Conservation (phyloP, 805 yeast genomes). For the Sugiyamaella americana region DNA sequence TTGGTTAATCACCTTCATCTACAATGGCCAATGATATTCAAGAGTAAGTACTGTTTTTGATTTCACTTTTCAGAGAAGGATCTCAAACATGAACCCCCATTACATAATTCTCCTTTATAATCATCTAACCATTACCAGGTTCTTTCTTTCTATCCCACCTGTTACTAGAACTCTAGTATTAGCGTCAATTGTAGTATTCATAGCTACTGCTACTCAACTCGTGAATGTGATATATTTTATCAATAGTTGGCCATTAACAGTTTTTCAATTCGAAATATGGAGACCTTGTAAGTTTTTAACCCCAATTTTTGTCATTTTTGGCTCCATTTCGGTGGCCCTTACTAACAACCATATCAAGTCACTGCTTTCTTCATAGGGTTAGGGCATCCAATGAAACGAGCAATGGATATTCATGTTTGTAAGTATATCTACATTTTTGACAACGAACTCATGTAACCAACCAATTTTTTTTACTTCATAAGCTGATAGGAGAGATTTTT, state of each 20-base stretch:
- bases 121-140: constrained; percentile 1
- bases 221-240: constrained; percentile 4
- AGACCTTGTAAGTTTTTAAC: constrained; percentile 19
- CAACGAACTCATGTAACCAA: not conserved
- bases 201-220: constrained; percentile 9
- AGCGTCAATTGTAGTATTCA: constrained; percentile 10
- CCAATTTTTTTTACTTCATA: not conserved
- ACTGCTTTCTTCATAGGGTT: constrained; percentile 19
- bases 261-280: constrained; percentile 19
- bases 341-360: constrained; percentile 11
- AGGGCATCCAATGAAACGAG: constrained; percentile 18
- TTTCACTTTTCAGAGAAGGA: too few relatives aligned
- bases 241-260: constrained; percentile 17
- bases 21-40: too few relatives aligned
- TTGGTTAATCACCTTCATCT: too few relatives aligned
- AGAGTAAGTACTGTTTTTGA: too few relatives aligned
- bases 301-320: not conserved
- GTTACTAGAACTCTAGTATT: constrained; percentile 21
- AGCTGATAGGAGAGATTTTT: too few relatives aligned
- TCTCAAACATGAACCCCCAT: too few relatives aligned
- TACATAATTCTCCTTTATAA: not conserved
- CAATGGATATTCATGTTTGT: constrained; percentile 19
- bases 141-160: constrained; percentile 16
- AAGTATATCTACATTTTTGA: constrained; percentile 3
- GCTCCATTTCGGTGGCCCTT: not conserved